Evolutionary conservation across 306 rosid genomes (phyloP), one percentile per base, ranked within the genome.

Genomic region (Cicer arietinum): DNA sequence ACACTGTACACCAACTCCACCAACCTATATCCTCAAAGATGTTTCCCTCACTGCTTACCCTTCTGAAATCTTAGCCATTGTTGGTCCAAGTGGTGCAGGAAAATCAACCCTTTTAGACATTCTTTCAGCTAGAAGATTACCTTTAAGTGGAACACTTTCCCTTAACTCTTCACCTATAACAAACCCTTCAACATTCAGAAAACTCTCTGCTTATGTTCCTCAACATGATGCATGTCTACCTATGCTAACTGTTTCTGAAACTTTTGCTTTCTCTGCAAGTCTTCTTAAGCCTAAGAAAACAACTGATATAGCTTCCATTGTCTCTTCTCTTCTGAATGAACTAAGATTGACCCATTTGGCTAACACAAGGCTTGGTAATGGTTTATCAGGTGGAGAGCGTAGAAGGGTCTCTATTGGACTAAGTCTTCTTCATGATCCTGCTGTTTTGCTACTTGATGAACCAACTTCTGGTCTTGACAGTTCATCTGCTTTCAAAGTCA

Each of bases 391-490:
- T 0, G 98, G 98, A 0, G 97, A 94, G 78, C 84, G 89, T 1
- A 82, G 98, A 37, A 84, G 98, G 0, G 96, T 91, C 42, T 94
- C 96, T 0, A 91, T 94, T 2, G 98, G 97, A 1, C 79, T 94
- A 1, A 81, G 91, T 54, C 97, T 94, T 14, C 97, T 94, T 22
- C 98, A 91, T 60, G 98, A 91, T 47, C 98, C 98, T 0, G 85
- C 91, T 0, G 86, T 94, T 2, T 41, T 94, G 10, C 90, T 94
- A 7, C 93, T 94, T 0, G 98, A 94, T 64, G 98, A 94, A 58
- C 98, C 98, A n/a, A 94, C 98, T 41, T 91, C 98, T 6, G 94
- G 98, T 0, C 97, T 94, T 7, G 97, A 94, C 61, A 90, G 96
- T 35, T 81, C 90, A 0, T 88, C 93, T 1, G 94, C 98, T 8